These are phyloP conservation scores for Dendrobium catenatum DNA, from an alignment of 106 monocot genomes.

Conservation along the genomic window DNA sequence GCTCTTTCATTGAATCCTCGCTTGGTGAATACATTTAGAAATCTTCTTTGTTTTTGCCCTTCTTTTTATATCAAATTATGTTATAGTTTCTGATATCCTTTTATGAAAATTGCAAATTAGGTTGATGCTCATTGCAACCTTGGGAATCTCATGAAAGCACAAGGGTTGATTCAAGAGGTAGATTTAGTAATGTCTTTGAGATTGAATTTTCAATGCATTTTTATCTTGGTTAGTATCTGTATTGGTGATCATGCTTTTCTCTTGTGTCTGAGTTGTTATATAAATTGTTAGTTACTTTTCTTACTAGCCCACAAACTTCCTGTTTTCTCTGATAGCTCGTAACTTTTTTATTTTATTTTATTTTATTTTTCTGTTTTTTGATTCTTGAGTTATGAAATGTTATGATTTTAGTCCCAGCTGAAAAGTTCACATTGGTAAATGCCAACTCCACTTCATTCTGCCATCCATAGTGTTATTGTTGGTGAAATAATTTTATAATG, in stretches of 20 bases:
- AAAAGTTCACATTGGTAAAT: not conserved
- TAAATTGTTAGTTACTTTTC: not conserved
- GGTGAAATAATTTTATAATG: slow-evolving; percentile 3
- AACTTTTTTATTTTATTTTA: not conserved
- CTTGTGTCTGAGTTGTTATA: not conserved
- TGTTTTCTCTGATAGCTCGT: not conserved
- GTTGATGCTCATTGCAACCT: slow-evolving; percentile 97
- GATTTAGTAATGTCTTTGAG: slow-evolving; percentile 4
- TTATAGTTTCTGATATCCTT: not conserved
- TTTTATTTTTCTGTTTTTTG: not conserved
- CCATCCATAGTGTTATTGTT: not conserved
- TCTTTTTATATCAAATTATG: not conserved
- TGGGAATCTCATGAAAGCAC: slow-evolving; percentile 92
- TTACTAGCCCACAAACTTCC: not conserved
- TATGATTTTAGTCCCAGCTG: not conserved
- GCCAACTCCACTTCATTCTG: not conserved
- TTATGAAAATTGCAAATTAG: slow-evolving; percentile 17
- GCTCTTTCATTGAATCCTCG: slow-evolving; percentile 82
- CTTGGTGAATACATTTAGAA: slow-evolving; percentile 33
- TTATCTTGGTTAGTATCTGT: not conserved
- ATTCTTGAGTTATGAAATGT: not conserved
- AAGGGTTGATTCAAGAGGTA: slow-evolving; percentile 85
- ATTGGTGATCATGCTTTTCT: not conserved
- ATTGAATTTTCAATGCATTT: not conserved
- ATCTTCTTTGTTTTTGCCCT: not conserved